Base-by-base conservation (phyloP, 116 monocot species). In the Posidonia oceanica region DNA sequence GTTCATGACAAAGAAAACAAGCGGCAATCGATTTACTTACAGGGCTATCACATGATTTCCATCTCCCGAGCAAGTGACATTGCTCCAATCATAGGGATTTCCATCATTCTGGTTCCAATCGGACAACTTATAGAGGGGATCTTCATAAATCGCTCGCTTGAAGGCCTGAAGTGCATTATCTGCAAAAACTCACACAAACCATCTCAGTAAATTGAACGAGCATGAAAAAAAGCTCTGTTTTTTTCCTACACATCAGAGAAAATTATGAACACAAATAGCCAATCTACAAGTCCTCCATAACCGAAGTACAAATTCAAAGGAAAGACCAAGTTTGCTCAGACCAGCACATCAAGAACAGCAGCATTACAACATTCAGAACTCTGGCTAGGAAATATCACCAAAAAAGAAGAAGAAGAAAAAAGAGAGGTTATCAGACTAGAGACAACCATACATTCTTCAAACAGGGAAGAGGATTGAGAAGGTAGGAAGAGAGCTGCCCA, bases 21-120 rank as follows among this genome's bases (percentile, higher is more conserved):
- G 18, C 16, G 36, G 15, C 3, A 52, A 20, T 40, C 15, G 4
- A 44, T 23, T 22, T 51, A 36, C 89, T 87, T 87, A 96, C 96
- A 96, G 63, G 18, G 82, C 55, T 63, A 88, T 11, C 51, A 94
- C 83, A 54, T 74, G 81, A 78, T 83, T 65, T 66, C 67, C 69
- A 37, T 71, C 15, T 3, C 20, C 53, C 3, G 82, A 90, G 82
- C 94, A 94, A 65, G 74, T 59, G 54, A 94, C 80, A 18, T 87
- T 90, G 48, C 61, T 70, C 96, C 96, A 96, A 52, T 18, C 70
- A 75, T 91, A 96, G 44, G 91, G 89, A 77, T 88, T 77, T 51
- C 40, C 66, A 53, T 68, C 73, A 1, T 63, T 17, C 0, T 44
- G 51, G 67, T 78, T 75, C 94, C 96, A 96, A 71, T 87, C 85